Conservation (phyloP, 148 eudicot species). For the Rhododendron molle region DNA sequence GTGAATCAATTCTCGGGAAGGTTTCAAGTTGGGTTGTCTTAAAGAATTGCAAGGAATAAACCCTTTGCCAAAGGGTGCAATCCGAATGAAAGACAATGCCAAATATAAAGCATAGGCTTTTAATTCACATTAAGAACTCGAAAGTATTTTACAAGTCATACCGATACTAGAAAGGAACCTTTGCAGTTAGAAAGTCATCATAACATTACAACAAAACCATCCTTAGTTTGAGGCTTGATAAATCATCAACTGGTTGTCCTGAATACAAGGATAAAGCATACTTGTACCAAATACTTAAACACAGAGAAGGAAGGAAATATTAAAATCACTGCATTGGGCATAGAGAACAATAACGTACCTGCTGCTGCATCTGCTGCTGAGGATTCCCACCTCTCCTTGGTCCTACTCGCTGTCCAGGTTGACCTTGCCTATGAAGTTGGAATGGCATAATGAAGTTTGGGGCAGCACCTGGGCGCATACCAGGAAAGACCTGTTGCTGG, state of each 20-base stretch:
- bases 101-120: not conserved
- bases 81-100: not conserved
- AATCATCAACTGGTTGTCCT: not conserved
- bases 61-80: not conserved
- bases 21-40: not conserved
- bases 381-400: constrained; percentile 39
- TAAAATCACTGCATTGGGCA: not conserved
- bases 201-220: not conserved
- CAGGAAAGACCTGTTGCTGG: constrained; percentile 49
- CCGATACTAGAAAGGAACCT: not conserved
- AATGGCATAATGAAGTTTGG: constrained; percentile 45
- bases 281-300: not conserved
- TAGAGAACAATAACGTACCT: not conserved
- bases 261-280: not conserved
- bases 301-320: not conserved
- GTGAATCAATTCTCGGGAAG: not conserved
- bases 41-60: not conserved
- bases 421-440: constrained; percentile 39
- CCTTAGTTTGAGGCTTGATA: not conserved
- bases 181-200: not conserved
- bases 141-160: not conserved
- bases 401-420: constrained; percentile 27
- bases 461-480: constrained; percentile 38
- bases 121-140: not conserved
- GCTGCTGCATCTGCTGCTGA: constrained; percentile 33